Percentiles rank a stretch among this genome's conserved stretches.
These are phyloP conservation scores for Meripilus lineatus DNA, from an alignment of 1,284 basidiomycete genomes.

Conservation along the genomic window DNA sequence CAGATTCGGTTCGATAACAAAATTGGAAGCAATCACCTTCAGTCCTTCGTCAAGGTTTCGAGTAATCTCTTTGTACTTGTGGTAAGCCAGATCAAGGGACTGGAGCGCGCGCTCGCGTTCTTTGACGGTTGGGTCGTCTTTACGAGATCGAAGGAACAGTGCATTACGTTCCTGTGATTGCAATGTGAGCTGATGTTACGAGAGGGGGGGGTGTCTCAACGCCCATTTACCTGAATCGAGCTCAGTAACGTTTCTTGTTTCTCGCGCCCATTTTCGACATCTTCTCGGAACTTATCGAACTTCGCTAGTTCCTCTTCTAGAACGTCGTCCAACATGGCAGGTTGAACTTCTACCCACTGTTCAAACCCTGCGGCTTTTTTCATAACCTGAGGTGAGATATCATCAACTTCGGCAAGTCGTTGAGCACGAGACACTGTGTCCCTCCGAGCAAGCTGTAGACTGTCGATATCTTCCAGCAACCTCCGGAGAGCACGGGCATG, in stretches of 20 bases:
- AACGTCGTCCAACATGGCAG: slow-evolving; percentile 83
- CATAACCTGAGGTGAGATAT: slow-evolving; percentile 71
- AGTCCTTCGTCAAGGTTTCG: slow-evolving; percentile 87
- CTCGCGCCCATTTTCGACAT: slow-evolving; percentile 54
- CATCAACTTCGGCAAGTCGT: slow-evolving; percentile 64
- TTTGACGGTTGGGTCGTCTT: slow-evolving; percentile 74
- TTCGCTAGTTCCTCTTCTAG: slow-evolving; percentile 78
- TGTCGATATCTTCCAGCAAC: slow-evolving; percentile 79
- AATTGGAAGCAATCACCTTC: slow-evolving; percentile 43
- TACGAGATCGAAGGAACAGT: slow-evolving; percentile 75
- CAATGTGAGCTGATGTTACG: background rate
- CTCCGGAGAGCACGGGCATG: slow-evolving; percentile 74
- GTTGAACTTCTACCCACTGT: slow-evolving; percentile 67
- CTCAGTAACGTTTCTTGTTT: slow-evolving; percentile 66
- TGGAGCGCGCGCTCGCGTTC: slow-evolving; percentile 84
- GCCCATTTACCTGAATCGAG: slow-evolving; percentile 67
- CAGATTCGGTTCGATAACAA: background rate
- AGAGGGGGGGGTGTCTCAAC: too few relatives aligned
- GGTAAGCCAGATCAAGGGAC: slow-evolving; percentile 84
- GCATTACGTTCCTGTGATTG: slow-evolving; percentile 61
- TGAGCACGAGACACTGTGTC: slow-evolving; percentile 67
- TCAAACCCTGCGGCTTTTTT: slow-evolving; percentile 61
- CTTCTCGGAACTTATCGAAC: slow-evolving; percentile 71
- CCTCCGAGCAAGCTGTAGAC: slow-evolving; percentile 56
- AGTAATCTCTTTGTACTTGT: slow-evolving; percentile 84